Evolutionary conservation across 192 early-diverging fungal species (phyloP).

Genomic region (Mortierella hygrophila): DNA sequence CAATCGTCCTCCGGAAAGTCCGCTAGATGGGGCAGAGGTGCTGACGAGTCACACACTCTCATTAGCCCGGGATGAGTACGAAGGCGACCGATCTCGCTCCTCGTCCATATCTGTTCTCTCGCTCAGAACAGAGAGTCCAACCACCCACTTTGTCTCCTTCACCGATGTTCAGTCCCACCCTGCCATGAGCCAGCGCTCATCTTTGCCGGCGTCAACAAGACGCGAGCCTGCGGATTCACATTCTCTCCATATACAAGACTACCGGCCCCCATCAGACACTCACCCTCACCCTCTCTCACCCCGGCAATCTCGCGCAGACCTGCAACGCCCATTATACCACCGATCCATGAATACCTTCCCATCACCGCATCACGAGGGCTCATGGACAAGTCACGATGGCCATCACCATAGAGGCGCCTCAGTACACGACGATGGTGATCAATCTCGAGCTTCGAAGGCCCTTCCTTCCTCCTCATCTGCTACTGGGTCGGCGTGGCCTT

Average conservation of each 20-base stretch:
- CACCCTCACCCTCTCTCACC: background rate
- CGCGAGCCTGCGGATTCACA: background rate
- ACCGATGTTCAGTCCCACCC: background rate
- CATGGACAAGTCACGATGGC: background rate
- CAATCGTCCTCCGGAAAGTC: background rate
- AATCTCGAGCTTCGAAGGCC: background rate
- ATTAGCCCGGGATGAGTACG: background rate
- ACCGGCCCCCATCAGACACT: background rate
- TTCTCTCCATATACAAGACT: background rate
- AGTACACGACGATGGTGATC: background rate
- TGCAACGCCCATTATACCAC: background rate
- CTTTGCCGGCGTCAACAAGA: background rate
- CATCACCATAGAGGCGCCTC: background rate
- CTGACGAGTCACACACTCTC: background rate
- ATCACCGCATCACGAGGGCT: background rate
- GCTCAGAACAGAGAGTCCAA: slow-evolving; percentile 13
- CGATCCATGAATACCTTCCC: background rate
- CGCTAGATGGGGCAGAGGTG: background rate
- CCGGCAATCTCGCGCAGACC: background rate
- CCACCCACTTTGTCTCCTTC: background rate
- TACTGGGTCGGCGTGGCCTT: background rate
- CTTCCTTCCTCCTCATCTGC: background rate
- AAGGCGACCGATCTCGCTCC: slow-evolving; percentile 12
- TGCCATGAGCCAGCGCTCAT: background rate
- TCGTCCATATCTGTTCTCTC: slow-evolving; percentile 29